Evolutionary conservation across 345 rosid species (phyloP).

Genomic region (Crucihimalaya himalaica): DNA sequence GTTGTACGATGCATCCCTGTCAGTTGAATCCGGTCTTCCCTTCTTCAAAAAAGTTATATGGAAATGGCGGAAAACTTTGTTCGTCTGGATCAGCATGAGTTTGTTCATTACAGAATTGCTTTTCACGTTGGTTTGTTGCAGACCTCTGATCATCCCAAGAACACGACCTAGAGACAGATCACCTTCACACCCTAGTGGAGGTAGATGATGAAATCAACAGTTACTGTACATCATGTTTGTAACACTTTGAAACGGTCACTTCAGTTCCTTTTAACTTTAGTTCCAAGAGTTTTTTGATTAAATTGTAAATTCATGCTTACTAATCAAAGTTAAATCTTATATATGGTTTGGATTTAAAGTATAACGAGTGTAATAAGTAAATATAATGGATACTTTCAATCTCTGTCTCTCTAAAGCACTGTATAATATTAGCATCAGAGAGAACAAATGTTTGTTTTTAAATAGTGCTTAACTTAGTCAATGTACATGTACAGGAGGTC

Average conservation of each 20-base stretch:
- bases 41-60: conserved; percentile 62
- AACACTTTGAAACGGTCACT: conserved; percentile 26
- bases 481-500: neutral
- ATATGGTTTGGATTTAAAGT: neutral
- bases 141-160: conserved; percentile 68
- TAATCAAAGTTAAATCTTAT: neutral
- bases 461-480: too few species aligned
- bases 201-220: conserved; percentile 29
- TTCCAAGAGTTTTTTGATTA: conserved; percentile 14
- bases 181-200: conserved; percentile 39
- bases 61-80: conserved; percentile 79
- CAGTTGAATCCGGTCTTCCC: conserved; percentile 67
- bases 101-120: conserved; percentile 54
- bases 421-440: neutral
- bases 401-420: neutral
- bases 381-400: neutral
- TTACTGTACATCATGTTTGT: conserved; percentile 30
- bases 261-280: conserved; percentile 23
- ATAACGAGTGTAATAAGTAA: neutral
- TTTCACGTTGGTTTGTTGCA: conserved; percentile 62
- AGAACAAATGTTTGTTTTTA: neutral
- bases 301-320: conserved; percentile 24
- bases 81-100: conserved; percentile 63
- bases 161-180: conserved; percentile 22
- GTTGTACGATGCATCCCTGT: conserved; percentile 65